Evolutionary conservation across 1,139 yeast species (phyloP), one percentile per base, ranked within the genome.

Genomic region (Protomyces lactucae-debilis): DNA sequence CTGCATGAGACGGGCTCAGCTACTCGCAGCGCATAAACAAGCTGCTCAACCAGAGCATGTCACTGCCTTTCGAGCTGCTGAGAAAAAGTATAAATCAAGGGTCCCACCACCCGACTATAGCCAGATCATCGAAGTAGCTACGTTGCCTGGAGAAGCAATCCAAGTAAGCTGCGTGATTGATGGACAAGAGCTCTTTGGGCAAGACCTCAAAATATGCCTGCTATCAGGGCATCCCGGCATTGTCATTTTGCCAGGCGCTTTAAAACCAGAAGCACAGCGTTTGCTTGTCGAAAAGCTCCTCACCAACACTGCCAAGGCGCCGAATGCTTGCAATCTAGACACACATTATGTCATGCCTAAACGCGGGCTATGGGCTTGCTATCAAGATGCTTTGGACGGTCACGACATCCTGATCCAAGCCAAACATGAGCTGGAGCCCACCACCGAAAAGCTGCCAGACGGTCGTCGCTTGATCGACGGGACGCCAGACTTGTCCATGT

Each of bases 71-170:
- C 56, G 63, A 16, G 56, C 53, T 18, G 28, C 36, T 28, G 63
- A 59, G 21, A 59, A 59, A 18, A 21, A 32, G 52, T 59, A 59
- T 28, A 43, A 52, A 9, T 23, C 63, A 25, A 18, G 63, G 14
- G 46, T 52, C 10, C 63, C 63, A 8, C 57, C 57, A 12, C 57
- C 63, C 5, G 57, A 59, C 36, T 59, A 59, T 39, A 43, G 48
- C 16, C 35, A 52, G 12, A 57, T 59, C 43, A 10, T 59, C 5
- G 57, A 59, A 21, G 37, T 25, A 14, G 10, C 16, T 23, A n/a
- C 21, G 5, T 14, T 51, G 37, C 35, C 35, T 12, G 35, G 37
- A 14, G 6, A 14, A 6, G 16, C 35, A 5, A 25, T 51, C 14
- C 37, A 3, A 14, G 3, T 28, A 9, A 35, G 21, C 55, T 35